Evolutionary conservation across 2,329 filamentous ascomycete genomes (phyloP).

Genomic region (Samsoniella hepiali): DNA sequence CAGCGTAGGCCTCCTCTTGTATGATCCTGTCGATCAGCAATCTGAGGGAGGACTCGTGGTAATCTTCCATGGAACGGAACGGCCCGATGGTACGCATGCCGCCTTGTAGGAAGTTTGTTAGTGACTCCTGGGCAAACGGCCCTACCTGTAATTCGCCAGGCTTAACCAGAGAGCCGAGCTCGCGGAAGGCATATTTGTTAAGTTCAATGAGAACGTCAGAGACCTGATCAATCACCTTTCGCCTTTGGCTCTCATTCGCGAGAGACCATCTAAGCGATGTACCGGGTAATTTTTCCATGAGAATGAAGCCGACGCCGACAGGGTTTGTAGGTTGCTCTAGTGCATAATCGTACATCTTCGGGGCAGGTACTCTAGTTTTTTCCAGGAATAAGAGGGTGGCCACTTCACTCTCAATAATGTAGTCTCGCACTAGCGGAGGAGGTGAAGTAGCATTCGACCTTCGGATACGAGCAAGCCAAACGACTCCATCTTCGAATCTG

Average conservation of each 20-base stretch:
- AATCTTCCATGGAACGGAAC: slow-evolving; percentile 35
- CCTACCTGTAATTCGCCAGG: slow-evolving; percentile 28
- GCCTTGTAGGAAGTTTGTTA: slow-evolving; percentile 32
- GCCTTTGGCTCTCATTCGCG: slow-evolving; percentile 31
- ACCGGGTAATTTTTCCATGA: slow-evolving; percentile 41
- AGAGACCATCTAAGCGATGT: slow-evolving; percentile 36
- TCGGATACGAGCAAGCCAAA: slow-evolving; percentile 42
- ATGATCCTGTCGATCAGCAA: slow-evolving; percentile 38
- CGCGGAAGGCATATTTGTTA: slow-evolving; percentile 33
- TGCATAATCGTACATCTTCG: slow-evolving; percentile 37
- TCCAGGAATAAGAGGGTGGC: slow-evolving; percentile 40
- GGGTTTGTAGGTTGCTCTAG: slow-evolving; percentile 30
- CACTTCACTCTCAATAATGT: slow-evolving; percentile 39
- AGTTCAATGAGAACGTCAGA: slow-evolving; percentile 40
- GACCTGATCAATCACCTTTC: slow-evolving; percentile 36
- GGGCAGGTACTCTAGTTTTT: slow-evolving; percentile 34
- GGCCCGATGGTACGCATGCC: slow-evolving; percentile 34
- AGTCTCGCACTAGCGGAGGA: slow-evolving; percentile 31
- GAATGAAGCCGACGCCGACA: slow-evolving; percentile 39
- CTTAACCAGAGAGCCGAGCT: slow-evolving; percentile 34
- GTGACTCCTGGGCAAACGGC: slow-evolving; percentile 37
- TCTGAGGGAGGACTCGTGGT: slow-evolving; percentile 32
- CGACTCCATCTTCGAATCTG: slow-evolving; percentile 40
- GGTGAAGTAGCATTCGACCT: slow-evolving; percentile 40
- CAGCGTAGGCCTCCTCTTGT: slow-evolving; percentile 35